Conservation (phyloP, 148 eudicot genomes). For the Diospyros kaki region DNA sequence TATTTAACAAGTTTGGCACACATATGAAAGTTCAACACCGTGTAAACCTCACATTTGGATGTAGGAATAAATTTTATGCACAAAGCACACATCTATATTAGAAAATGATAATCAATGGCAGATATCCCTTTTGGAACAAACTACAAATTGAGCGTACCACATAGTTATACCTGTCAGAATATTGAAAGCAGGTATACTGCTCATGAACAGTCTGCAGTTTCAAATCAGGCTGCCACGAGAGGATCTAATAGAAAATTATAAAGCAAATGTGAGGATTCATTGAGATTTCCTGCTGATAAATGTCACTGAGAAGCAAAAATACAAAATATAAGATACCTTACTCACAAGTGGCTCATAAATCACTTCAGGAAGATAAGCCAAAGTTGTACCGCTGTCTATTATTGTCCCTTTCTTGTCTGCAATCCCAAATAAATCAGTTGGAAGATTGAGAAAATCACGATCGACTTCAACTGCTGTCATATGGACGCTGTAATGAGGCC, state of each 20-base stretch:
- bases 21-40: not conserved
- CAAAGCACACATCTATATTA: not conserved
- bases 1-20: not conserved
- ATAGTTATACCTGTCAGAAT: slow-evolving; percentile 53
- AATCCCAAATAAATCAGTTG: slow-evolving; percentile 41
- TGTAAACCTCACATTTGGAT: not conserved
- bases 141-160: slow-evolving; percentile 2
- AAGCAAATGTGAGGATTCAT: slow-evolving; percentile 16
- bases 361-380: slow-evolving; percentile 79
- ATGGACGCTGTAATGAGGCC: slow-evolving; percentile 91
- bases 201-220: slow-evolving; percentile 67
- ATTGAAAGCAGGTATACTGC: slow-evolving; percentile 79
- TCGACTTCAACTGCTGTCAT: slow-evolving; percentile 92
- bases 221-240: slow-evolving; percentile 68
- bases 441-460: slow-evolving; percentile 43
- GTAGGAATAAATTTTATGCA: not conserved
- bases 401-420: slow-evolving; percentile 74
- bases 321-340: slow-evolving; percentile 39
- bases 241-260: slow-evolving; percentile 45
- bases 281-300: not conserved
- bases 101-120: slow-evolving; percentile 1
- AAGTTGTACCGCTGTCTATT: slow-evolving; percentile 87
- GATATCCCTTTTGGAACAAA: not conserved
- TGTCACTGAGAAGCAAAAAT: slow-evolving; percentile 7
- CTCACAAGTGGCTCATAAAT: slow-evolving; percentile 65